Conservation (phyloP, 164 flowering plant species). For the Nymphaea colorata region DNA sequence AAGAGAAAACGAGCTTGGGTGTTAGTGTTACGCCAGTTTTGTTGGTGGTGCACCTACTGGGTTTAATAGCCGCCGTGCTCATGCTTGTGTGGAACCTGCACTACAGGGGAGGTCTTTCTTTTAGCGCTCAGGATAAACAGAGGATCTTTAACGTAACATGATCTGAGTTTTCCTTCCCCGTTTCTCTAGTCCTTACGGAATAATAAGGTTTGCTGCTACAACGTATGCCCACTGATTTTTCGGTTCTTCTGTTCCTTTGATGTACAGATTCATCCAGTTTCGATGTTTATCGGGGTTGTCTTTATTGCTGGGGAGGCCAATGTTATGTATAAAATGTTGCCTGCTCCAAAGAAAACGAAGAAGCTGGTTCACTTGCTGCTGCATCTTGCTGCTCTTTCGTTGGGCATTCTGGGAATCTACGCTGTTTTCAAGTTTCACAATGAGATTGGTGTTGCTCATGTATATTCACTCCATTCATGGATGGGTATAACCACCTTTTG, state of each 20-base stretch:
- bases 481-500: constrained; percentile 54
- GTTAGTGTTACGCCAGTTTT: neutral
- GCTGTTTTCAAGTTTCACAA: constrained; percentile 68
- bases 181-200: neutral
- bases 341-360: constrained; percentile 17
- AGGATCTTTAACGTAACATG: neutral
- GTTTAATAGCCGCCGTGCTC: neutral
- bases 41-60: neutral
- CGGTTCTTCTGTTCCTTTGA: neutral
- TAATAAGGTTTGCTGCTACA: neutral
- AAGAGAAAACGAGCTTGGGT: neutral
- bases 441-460: constrained; percentile 13
- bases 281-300: constrained; percentile 1
- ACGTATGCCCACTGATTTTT: neutral
- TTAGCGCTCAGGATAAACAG: neutral
- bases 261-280: constrained; percentile 1
- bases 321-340: constrained; percentile 63
- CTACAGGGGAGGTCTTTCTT: neutral
- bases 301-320: constrained; percentile 27
- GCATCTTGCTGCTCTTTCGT: constrained; percentile 27
- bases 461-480: constrained; percentile 80
- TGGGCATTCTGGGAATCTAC: constrained; percentile 57
- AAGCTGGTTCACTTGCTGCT: constrained; percentile 44
- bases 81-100: constrained; percentile 3
- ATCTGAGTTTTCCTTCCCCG: neutral